Conservation (phyloP, 2,329 filamentous ascomycete genomes). For the Exophiala xenobiotica region DNA sequence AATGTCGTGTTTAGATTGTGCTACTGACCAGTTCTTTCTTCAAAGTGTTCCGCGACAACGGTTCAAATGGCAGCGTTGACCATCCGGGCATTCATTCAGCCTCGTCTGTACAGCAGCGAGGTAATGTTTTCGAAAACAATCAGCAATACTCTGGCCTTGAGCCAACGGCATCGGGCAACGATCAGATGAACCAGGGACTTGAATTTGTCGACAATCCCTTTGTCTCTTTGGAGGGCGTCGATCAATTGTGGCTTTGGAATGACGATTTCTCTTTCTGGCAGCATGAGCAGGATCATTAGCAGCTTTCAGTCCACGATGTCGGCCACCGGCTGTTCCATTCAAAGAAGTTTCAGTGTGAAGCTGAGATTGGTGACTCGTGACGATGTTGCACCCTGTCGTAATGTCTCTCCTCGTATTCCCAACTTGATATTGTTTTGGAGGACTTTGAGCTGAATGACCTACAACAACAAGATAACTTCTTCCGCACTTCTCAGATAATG, state of each 20-base stretch:
- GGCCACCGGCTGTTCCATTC: no score
- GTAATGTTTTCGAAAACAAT: neutral
- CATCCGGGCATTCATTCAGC: neutral
- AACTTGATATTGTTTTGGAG: no score
- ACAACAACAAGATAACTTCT: no score
- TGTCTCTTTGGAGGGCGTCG: neutral
- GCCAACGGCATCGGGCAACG: neutral
- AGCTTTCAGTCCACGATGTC: neutral
- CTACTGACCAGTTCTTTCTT: neutral
- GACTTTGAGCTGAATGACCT: no score
- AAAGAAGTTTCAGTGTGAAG: no score
- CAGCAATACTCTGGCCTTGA: neutral
- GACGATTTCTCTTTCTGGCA: neutral
- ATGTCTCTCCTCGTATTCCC: no score
- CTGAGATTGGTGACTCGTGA: no score
- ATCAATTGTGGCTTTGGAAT: slow-evolving; percentile 9
- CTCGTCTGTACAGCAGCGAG: neutral
- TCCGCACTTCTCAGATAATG: no score
- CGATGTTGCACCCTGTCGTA: no score
- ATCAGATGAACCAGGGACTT: neutral
- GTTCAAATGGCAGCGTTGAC: neutral
- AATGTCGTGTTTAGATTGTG: neutral
- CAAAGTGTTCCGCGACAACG: slow-evolving; percentile 1
- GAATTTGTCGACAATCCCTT: neutral
- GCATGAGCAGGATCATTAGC: neutral